These are phyloP conservation scores for Puccinia sorghi DNA, from an alignment of 1,284 basidiomycete species.

Conservation along the genomic window DNA sequence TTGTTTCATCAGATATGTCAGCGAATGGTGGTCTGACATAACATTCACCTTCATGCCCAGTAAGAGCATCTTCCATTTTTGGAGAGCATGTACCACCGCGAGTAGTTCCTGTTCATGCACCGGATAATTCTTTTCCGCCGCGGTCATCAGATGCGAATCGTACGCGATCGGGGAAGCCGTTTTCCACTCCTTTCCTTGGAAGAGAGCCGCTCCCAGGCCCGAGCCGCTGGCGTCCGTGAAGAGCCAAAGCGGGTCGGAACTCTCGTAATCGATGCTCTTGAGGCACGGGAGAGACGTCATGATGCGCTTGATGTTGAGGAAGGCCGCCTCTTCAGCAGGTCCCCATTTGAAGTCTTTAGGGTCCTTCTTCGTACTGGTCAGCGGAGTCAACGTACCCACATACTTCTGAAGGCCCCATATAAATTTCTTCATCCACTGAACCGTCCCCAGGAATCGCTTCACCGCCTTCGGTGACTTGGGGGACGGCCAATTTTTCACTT, in stretches of 20 bases:
- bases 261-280: conserved; percentile 1
- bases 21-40: conserved; percentile 60
- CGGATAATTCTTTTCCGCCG: no score
- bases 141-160: conserved; percentile 43
- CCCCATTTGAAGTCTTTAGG: background rate
- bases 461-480: conserved; percentile 57
- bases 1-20: conserved; percentile 60
- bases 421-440: conserved; percentile 59
- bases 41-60: conserved; percentile 54
- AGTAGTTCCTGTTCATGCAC: no score
- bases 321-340: background rate
- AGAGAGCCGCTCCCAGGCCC: conserved; percentile 41
- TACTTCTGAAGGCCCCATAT: conserved; percentile 59
- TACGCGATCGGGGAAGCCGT: conserved; percentile 47
- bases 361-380: conserved; percentile 56
- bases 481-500: conserved; percentile 59
- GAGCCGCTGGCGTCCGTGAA: conserved; percentile 34
- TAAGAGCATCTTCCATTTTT: no score
- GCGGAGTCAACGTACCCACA: conserved; percentile 56
- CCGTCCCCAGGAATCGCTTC: conserved; percentile 59
- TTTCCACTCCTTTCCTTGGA: conserved; percentile 45
- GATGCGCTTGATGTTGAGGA: conserved; percentile 9
- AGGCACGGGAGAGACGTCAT: conserved; percentile 8
- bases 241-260: background rate
- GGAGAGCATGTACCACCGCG: no score